Percentiles rank a stretch among this genome's conserved stretches.
These are phyloP conservation scores for Ceratocystis huliohia DNA, from an alignment of 2,329 filamentous ascomycete genomes.

Conservation along the genomic window DNA sequence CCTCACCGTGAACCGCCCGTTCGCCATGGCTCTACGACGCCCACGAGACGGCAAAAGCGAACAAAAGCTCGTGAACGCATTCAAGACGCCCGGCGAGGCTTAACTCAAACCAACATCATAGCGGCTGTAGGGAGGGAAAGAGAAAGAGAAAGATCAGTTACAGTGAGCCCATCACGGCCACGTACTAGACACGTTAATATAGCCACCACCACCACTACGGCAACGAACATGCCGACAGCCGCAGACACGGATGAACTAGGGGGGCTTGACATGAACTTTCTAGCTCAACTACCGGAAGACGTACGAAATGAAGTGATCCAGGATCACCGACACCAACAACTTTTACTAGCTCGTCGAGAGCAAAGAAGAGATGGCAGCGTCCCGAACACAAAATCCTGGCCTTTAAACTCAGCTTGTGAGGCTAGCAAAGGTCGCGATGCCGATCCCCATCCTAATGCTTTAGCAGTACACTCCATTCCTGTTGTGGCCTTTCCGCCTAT, in stretches of 20 bases:
- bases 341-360: background rate
- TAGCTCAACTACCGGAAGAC: conserved; percentile 71
- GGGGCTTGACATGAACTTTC: conserved; percentile 56
- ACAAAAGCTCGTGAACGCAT: conserved; percentile 39
- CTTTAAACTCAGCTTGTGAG: background rate
- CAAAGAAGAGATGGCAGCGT: background rate
- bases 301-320: conserved; percentile 65
- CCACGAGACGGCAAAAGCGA: conserved; percentile 29
- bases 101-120: conserved; percentile 61
- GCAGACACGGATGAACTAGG: conserved; percentile 26
- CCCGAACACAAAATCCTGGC: background rate
- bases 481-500: conserved; percentile 34
- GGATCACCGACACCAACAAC: conserved; percentile 48
- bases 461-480: background rate
- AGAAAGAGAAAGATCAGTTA: conserved; percentile 1
- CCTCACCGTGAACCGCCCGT: background rate
- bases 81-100: conserved; percentile 42
- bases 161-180: conserved; percentile 13
- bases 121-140: background rate
- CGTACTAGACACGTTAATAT: background rate
- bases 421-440: background rate
- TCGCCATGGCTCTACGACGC: conserved; percentile 1
- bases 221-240: conserved; percentile 24
- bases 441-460: background rate
- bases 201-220: background rate